Evolutionary conservation across 129 eudicot species (phyloP), one percentile per base, ranked within the genome.

Genomic region (Escallonia herrerae): DNA sequence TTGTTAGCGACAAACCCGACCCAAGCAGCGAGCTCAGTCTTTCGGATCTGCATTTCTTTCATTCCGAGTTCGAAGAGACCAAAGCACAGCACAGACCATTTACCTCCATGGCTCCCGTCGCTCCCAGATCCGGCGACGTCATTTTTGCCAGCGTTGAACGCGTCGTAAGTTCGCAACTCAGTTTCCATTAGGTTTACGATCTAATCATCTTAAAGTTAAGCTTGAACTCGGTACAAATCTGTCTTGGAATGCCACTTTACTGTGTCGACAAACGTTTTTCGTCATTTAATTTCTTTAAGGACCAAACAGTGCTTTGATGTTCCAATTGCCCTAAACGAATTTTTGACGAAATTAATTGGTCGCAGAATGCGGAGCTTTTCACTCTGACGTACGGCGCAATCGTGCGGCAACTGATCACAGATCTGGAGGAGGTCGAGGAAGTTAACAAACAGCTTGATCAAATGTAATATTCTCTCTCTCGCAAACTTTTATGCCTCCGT

Each of bases 391-490:
- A 91, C 58, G 97, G 96, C 3, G 97, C 97, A 13, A 87, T 91
- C 15, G 97, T 91, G 22, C 87, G 97, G 8, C 97, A 91, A 57
- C 65, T 91, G 81, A 72, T 91, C 5, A 91, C 97, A 49, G 97
- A 91, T 91, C 90, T 91, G 74, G 97, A 91, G 65, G 97, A 91
- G 76, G 97, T 91, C 62, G 97, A 87, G 61, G 96, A 91, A 75
- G 97, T 87, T 67, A 91, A 91, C 72, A 91, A 91, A 68, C 97
- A 91, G 80, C 97, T 91, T 9, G 97, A 91, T 79, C 97, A 91
- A 76, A 91, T 91, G 97, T 91, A 67, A 72, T 2, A 64, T 39
- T 11, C 7, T 62, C 22, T 6, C 8, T 48, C 9, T 40, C 12
- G 67, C n/a, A 2, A 45, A 13, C 10, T 38, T 2, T 39, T 48